Evolutionary conservation across 495 filamentous ascomycete genomes (phyloP).

Genomic region (Hypoxylon fragiforme): DNA sequence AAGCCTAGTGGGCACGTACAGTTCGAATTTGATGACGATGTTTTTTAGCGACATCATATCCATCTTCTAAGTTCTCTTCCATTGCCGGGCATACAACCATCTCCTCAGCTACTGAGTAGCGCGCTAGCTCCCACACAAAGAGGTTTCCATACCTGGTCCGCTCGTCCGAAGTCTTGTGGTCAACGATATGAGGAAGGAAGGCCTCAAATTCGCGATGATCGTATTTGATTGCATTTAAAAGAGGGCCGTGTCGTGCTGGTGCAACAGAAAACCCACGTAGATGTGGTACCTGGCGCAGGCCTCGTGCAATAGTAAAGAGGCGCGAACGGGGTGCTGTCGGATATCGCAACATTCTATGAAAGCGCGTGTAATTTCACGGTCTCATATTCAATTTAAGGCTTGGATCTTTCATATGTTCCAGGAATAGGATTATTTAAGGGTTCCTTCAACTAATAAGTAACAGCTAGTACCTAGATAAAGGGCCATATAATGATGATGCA

Average conservation of each 20-base stretch:
- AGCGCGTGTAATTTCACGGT: no score
- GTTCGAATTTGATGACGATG: slow-evolving; percentile 60
- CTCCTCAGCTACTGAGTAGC: slow-evolving; percentile 66
- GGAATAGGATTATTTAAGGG: no score
- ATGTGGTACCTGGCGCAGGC: background rate
- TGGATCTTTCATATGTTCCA: no score
- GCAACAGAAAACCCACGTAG: slow-evolving; percentile 5
- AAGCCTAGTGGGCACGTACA: slow-evolving; percentile 35
- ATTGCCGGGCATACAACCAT: slow-evolving; percentile 68
- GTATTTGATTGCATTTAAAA: slow-evolving; percentile 59
- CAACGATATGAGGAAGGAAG: slow-evolving; percentile 59
- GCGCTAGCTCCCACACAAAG: slow-evolving; percentile 70
- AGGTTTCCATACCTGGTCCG: slow-evolving; percentile 60
- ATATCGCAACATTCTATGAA: slow-evolving; percentile 13
- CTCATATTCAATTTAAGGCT: no score
- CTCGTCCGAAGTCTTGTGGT: slow-evolving; percentile 49
- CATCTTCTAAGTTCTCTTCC: slow-evolving; percentile 56
- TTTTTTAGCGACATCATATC: slow-evolving; percentile 54
- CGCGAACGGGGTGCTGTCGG: background rate
- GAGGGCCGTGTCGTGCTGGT: background rate
- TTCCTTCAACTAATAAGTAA: no score
- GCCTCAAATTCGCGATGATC: slow-evolving; percentile 64
- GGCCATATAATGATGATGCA: no score
- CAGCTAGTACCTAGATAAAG: no score
- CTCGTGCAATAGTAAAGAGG: background rate